These are phyloP conservation scores for Maudiozyma bulderi DNA, from an alignment of 805 yeast genomes.

Conservation along the genomic window DNA sequence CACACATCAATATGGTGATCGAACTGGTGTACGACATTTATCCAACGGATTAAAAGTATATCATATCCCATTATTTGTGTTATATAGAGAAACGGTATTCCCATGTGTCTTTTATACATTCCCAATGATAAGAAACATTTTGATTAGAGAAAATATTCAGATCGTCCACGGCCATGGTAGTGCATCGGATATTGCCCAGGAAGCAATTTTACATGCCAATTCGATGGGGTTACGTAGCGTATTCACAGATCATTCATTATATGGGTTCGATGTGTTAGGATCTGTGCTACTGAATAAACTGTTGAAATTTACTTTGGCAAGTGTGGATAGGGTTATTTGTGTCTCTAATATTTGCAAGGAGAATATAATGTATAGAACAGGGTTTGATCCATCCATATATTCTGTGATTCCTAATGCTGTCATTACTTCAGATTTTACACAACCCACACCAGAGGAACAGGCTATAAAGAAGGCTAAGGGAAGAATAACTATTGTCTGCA, in stretches of 20 bases:
- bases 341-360: conserved; percentile 96
- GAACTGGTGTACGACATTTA: conserved; percentile 73
- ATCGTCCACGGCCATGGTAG: conserved; percentile 95
- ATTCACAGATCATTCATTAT: conserved; percentile 90
- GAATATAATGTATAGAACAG: conserved; percentile 82
- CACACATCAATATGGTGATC: conserved; percentile 78
- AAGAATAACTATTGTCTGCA: conserved; percentile 77
- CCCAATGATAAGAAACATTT: conserved; percentile 75
- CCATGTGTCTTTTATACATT: conserved; percentile 87
- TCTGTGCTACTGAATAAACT: conserved; percentile 80
- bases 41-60: conserved; percentile 91
- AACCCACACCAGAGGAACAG: conserved; percentile 18
- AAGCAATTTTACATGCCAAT: conserved; percentile 81
- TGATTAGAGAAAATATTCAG: conserved; percentile 76
- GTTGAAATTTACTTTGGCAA: conserved; percentile 71
- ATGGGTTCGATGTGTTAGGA: conserved; percentile 83
- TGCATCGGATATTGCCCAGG: conserved; percentile 76
- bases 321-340: conserved; percentile 88
- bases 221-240: conserved; percentile 90
- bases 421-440: conserved; percentile 69
- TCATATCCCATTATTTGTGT: conserved; percentile 71
- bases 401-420: conserved; percentile 97
- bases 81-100: conserved; percentile 75
- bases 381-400: conserved; percentile 64
- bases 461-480: conserved; percentile 5